phyloP scores from a whole-genome alignment of 495 filamentous ascomycete species.

The Cenococcum geophilum region DNA sequence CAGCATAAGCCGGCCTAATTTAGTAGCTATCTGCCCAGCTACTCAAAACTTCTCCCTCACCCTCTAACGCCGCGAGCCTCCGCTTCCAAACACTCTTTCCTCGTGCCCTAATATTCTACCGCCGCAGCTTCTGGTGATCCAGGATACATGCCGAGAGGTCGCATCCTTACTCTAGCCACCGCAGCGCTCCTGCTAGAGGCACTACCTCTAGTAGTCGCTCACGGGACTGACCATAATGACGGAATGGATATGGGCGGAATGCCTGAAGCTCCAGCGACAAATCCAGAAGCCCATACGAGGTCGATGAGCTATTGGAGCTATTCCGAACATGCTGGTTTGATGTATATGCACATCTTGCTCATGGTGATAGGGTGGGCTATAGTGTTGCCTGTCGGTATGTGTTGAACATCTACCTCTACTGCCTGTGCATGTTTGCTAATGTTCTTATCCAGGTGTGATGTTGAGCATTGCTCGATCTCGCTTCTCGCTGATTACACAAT shows the following conservation, averaged over 20 bases:
- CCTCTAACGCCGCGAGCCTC: not conserved
- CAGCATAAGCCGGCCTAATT: not conserved
- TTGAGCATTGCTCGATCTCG: constrained; percentile 77
- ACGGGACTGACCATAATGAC: constrained; percentile 31
- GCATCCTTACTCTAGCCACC: constrained; percentile 22
- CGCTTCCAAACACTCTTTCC: not conserved
- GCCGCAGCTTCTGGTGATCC: not conserved
- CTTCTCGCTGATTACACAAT: constrained; percentile 64
- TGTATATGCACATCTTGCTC: constrained; percentile 71
- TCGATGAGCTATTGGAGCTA: constrained; percentile 68
- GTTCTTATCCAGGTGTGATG: constrained; percentile 58
- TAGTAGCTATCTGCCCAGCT: not conserved
- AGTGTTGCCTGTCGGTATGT: constrained; percentile 72
- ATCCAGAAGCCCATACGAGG: not conserved
- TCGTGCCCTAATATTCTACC: not conserved
- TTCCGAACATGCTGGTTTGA: constrained; percentile 55
- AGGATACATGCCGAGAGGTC: constrained; percentile 25
- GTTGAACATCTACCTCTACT: not conserved
- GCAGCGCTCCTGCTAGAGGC: constrained; percentile 36
- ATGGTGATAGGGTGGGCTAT: constrained; percentile 82
- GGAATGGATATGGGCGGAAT: constrained; percentile 16
- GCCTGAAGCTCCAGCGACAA: constrained; percentile 12
- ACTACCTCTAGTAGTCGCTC: constrained; percentile 34
- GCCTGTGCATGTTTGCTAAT: constrained; percentile 6
- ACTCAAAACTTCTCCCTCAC: not conserved